Conservation (phyloP, 441 rosid genomes). For the Eruca vesicaria region DNA sequence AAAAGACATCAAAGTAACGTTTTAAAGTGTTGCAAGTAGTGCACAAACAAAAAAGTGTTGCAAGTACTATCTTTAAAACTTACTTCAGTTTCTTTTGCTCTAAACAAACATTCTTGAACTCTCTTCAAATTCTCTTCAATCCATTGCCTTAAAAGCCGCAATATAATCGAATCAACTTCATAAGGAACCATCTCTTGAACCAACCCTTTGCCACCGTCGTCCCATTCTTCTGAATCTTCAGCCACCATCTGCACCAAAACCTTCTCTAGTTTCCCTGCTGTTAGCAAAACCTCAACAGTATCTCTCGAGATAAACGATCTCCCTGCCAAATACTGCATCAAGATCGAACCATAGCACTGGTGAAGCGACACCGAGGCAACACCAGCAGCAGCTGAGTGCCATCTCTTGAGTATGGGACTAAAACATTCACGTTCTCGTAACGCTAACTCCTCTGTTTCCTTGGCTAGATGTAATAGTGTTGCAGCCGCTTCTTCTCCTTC, state of each 20-base stretch:
- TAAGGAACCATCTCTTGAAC: slow-evolving; percentile 88
- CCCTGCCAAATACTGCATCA: slow-evolving; percentile 73
- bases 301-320: slow-evolving; percentile 48
- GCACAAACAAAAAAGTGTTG: too few species aligned
- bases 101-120: slow-evolving; percentile 50
- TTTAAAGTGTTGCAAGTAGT: not conserved
- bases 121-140: slow-evolving; percentile 55
- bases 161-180: slow-evolving; percentile 70
- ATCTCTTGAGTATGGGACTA: slow-evolving; percentile 69
- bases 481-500: slow-evolving; percentile 56
- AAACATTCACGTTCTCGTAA: slow-evolving; percentile 69
- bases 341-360: slow-evolving; percentile 69
- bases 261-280: slow-evolving; percentile 85
- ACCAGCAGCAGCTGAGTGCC: slow-evolving; percentile 66
- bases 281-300: slow-evolving; percentile 61
- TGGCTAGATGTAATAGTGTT: slow-evolving; percentile 60
- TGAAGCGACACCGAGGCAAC: slow-evolving; percentile 74
- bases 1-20: not conserved
- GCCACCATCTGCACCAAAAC: slow-evolving; percentile 85
- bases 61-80: slow-evolving; percentile 17
- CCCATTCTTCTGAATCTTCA: slow-evolving; percentile 79
- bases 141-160: slow-evolving; percentile 65
- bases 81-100: slow-evolving; percentile 81
- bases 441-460: slow-evolving; percentile 81
- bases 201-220: slow-evolving; percentile 82